Conservation (phyloP, 2,329 filamentous ascomycete genomes). For the Fusarium nematophilum region DNA sequence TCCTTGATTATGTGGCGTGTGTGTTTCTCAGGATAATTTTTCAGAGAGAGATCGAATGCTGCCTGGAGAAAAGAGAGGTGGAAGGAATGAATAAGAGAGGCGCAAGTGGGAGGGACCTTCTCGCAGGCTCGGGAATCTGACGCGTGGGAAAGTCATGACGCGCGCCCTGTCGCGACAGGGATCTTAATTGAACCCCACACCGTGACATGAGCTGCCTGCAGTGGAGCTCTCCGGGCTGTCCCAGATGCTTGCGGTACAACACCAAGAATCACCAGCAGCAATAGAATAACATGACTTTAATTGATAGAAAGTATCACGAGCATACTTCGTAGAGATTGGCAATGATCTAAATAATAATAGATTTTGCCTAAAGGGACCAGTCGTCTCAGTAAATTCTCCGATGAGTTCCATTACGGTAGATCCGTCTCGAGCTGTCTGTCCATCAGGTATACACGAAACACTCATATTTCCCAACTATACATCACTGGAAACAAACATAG, state of each 20-base stretch:
- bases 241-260: too few species aligned
- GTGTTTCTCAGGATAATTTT: neutral
- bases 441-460: neutral
- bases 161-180: slow-evolving; percentile 46
- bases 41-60: neutral
- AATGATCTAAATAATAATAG: too few species aligned
- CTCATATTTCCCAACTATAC: neutral
- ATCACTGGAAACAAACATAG: neutral
- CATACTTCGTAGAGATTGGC: too few species aligned
- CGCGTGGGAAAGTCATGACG: slow-evolving; percentile 46
- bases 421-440: too few species aligned
- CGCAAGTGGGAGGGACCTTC: slow-evolving; percentile 24
- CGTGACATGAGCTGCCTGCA: slow-evolving; percentile 8
- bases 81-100: slow-evolving; percentile 12
- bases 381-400: too few species aligned
- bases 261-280: too few species aligned
- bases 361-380: too few species aligned
- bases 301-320: too few species aligned
- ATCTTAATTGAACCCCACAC: slow-evolving; percentile 48
- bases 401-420: neutral
- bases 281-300: too few species aligned
- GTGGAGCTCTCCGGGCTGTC: too few species aligned
- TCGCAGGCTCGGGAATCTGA: slow-evolving; percentile 22
- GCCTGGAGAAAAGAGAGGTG: neutral
- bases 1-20: neutral